These are phyloP conservation scores for Penicillium arizonense DNA, from an alignment of 495 filamentous ascomycete genomes.

Conservation along the genomic window DNA sequence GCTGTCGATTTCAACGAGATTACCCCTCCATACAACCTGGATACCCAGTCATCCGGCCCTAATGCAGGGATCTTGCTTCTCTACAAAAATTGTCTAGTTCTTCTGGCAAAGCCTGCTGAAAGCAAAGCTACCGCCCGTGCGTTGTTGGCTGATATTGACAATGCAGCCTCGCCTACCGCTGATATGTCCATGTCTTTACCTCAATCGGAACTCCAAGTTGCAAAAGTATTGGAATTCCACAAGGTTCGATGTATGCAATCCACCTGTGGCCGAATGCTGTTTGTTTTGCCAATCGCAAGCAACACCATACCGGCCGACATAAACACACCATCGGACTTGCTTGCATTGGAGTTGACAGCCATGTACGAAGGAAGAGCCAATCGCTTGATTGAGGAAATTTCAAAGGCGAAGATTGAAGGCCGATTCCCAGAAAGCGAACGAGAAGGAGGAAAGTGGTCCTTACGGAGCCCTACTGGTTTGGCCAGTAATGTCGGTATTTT, in stretches of 20 bases:
- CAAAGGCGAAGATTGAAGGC: constrained; percentile 81
- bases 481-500: constrained; percentile 64
- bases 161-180: constrained; percentile 49
- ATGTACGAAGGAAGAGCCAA: constrained; percentile 76
- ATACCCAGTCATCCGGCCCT: constrained; percentile 33
- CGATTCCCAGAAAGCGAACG: constrained; percentile 76
- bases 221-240: constrained; percentile 66
- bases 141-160: constrained; percentile 77
- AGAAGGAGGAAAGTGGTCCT: constrained; percentile 75
- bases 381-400: constrained; percentile 80
- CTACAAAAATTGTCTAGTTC: constrained; percentile 78
- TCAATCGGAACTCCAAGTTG: constrained; percentile 65
- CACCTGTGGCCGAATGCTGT: constrained; percentile 66
- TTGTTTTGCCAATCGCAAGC: constrained; percentile 62
- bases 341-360: constrained; percentile 50
- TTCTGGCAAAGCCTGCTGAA: constrained; percentile 65
- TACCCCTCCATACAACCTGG: constrained; percentile 64
- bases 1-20: constrained; percentile 82
- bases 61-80: constrained; percentile 71
- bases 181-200: constrained; percentile 29
- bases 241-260: constrained; percentile 76
- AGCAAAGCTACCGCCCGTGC: constrained; percentile 69
- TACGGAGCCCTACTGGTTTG: constrained; percentile 61
- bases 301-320: constrained; percentile 44
- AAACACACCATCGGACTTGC: constrained; percentile 59